phyloP scores from a whole-genome alignment of 2,329 filamentous ascomycete genomes.

The Fusarium tuaranense region DNA sequence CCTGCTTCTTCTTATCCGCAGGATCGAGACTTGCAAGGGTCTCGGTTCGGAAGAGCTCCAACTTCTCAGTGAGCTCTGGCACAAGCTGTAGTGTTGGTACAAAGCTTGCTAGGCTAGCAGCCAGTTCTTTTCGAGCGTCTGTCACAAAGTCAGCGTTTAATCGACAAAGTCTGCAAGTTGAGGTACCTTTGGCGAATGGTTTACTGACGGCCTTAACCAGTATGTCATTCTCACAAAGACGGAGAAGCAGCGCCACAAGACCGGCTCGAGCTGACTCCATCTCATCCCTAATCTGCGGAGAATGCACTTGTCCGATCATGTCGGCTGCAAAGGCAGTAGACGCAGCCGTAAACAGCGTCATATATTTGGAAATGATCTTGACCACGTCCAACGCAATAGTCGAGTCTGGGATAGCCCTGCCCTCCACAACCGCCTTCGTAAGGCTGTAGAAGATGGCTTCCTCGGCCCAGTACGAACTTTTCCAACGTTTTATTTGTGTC shows the following conservation, averaged over 20 bases:
- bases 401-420: slow-evolving; percentile 58
- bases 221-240: slow-evolving; percentile 69
- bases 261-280: slow-evolving; percentile 72
- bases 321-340: slow-evolving; percentile 62
- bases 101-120: slow-evolving; percentile 64
- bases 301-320: slow-evolving; percentile 59
- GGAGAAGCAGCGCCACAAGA: slow-evolving; percentile 72
- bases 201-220: slow-evolving; percentile 66
- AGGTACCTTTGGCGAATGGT: slow-evolving; percentile 64
- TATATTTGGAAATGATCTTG: slow-evolving; percentile 67
- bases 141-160: slow-evolving; percentile 7
- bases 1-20: slow-evolving; percentile 63
- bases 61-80: slow-evolving; percentile 63
- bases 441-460: slow-evolving; percentile 95
- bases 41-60: slow-evolving; percentile 70
- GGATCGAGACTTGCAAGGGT: slow-evolving; percentile 68
- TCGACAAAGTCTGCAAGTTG: neutral
- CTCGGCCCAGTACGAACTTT: slow-evolving; percentile 73
- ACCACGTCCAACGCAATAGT: slow-evolving; percentile 64
- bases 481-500: slow-evolving; percentile 57
- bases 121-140: slow-evolving; percentile 63
- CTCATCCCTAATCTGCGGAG: slow-evolving; percentile 63
- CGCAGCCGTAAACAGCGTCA: slow-evolving; percentile 66
- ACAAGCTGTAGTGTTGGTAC: slow-evolving; percentile 68
- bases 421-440: slow-evolving; percentile 82